Conservation (phyloP, 2,329 filamentous ascomycete genomes). For the Sporothrix protearum region DNA sequence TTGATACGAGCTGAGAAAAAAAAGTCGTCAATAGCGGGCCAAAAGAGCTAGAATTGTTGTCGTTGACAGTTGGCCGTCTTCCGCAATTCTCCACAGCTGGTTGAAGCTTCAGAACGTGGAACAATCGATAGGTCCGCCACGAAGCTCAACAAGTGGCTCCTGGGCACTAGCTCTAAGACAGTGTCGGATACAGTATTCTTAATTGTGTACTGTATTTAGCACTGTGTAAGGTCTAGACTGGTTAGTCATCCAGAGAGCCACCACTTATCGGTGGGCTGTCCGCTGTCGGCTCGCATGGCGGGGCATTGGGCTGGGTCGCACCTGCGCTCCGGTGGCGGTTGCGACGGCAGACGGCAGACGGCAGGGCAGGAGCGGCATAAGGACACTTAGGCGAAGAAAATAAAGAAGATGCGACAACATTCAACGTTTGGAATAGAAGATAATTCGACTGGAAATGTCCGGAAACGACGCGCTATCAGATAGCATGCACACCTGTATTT, state of each 20-base stretch:
- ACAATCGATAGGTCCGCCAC: conserved; percentile 12
- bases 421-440: neutral
- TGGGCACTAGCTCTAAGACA: neutral
- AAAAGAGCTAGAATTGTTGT: neutral
- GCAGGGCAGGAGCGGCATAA: neutral
- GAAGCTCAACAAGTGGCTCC: neutral
- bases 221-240: neutral
- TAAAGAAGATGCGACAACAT: neutral
- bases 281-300: neutral
- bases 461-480: conserved; percentile 1
- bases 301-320: neutral
- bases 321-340: neutral
- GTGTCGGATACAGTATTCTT: neutral
- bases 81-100: neutral
- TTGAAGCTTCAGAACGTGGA: conserved; percentile 19
- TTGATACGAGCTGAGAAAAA: neutral
- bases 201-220: neutral
- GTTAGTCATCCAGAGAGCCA: neutral
- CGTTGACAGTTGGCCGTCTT: neutral
- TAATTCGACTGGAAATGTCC: neutral
- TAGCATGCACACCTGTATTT: neutral
- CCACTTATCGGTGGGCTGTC: neutral
- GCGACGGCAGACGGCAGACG: neutral
- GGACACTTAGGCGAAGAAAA: neutral
- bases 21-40: neutral